Evolutionary conservation across 2,329 filamentous ascomycete species (phyloP), one percentile per base, ranked within the genome.

Genomic region (Thelonectria blattea): DNA sequence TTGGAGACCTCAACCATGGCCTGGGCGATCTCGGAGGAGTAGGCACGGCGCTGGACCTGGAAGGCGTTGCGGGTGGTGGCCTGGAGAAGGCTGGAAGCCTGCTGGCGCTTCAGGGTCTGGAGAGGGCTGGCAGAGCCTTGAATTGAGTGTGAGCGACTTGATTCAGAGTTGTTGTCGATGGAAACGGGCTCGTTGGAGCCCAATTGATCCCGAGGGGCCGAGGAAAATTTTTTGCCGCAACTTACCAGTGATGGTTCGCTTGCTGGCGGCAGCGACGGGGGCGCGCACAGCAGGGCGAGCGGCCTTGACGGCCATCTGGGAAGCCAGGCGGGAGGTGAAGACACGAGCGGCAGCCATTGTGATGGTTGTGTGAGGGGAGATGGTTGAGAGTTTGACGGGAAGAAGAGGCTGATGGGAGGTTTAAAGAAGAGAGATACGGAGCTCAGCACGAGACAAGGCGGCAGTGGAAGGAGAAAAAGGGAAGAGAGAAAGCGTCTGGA

Each of bases 1-100:
- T 92, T 91, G 81, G 91, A 93, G 83, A 92, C 90, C 86, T 93
- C 90, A 79, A 93, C 91, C 85, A 93, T 89, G 81, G 91, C 91
- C 80, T 90, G 85, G 83, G 91, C 90, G 81, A 93, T 91, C 88
- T 93, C 91, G 76, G 91, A 93, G 76, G 89, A 92, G 89, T 93
- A 93, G 79, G 88, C 86, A 78, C 90, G 90, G 80, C 85, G 87
- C 78, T 85, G 82, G 76, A 82, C 77, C 79, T 83, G 79, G 83
- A 87, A 87, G 75, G 84, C 86, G 80, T 86, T 83, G 81, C 85
- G 85, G 77, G 82, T 82, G 79, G 85, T 85, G 80, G 84, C 81
- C 81, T 86, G 85, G 81, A 90, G 80, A 82, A 89, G 84, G 78
- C 82, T 83, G 75, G 84, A 83, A 71, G 83, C 82, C 81, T 88